Percentiles rank a stretch among this genome's conserved stretches.
phyloP scores from a whole-genome alignment of 202 grass and related monocot genomes.

The Setaria viridis region DNA sequence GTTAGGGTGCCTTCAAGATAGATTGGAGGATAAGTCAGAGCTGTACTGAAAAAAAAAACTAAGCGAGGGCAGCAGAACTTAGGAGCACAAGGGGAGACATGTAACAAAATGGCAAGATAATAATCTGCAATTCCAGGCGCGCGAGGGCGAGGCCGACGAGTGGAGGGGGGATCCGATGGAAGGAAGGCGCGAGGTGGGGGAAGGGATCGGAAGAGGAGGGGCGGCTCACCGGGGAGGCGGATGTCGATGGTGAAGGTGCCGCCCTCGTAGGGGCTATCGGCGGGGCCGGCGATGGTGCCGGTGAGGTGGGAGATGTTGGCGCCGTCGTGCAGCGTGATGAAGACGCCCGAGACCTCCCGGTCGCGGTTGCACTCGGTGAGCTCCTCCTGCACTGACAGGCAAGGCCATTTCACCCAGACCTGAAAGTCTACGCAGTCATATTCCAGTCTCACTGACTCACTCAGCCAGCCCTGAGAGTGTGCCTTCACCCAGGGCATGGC shows the following conservation, averaged over 20 bases:
- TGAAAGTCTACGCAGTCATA: constrained; percentile 10
- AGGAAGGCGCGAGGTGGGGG: background rate
- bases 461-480: background rate
- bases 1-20: constrained; percentile 84
- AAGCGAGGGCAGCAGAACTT: background rate
- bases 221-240: constrained; percentile 62
- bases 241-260: constrained; percentile 96
- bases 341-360: constrained; percentile 74
- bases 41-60: background rate
- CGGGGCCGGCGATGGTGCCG: constrained; percentile 85
- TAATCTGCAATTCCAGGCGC: background rate
- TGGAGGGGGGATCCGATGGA: background rate
- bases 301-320: constrained; percentile 80
- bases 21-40: constrained; percentile 39
- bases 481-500: no score
- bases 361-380: constrained; percentile 91
- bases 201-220: background rate
- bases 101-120: background rate
- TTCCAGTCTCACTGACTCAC: background rate
- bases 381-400: constrained; percentile 80
- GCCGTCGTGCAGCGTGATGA: constrained; percentile 77
- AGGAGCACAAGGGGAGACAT: background rate
- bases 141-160: background rate
- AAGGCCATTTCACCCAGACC: background rate
- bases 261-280: constrained; percentile 86